These are phyloP conservation scores for Fraxinus sp. DNA, from an alignment of 305 asterid genomes.

Conservation along the genomic window DNA sequence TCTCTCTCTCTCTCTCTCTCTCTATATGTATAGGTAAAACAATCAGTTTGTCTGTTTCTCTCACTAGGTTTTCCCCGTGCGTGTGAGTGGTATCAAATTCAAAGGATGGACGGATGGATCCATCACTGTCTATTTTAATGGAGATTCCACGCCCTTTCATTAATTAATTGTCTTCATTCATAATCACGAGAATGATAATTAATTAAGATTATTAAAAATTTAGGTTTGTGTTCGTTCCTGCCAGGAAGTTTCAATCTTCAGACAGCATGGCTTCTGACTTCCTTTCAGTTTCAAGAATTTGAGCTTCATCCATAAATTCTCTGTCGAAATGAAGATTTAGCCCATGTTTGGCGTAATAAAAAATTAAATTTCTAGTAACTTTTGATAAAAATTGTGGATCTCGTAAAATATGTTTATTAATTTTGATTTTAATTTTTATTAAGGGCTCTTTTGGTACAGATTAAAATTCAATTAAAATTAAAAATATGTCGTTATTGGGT, in stretches of 20 bases:
- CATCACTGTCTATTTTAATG: background rate
- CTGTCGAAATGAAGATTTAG: background rate
- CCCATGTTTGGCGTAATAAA: background rate
- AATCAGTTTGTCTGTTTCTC: conserved; percentile 40
- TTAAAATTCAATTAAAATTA: too few relatives aligned
- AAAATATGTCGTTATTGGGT: too few relatives aligned
- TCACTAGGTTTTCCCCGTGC: conserved; percentile 35
- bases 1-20: too few relatives aligned
- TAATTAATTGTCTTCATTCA: conserved; percentile 30
- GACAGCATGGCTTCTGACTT: background rate
- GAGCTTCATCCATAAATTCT: background rate
- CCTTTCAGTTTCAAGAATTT: background rate
- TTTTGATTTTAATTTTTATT: background rate
- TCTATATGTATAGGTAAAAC: conserved; percentile 17
- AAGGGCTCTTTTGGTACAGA: too few relatives aligned
- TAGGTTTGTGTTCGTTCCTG: background rate
- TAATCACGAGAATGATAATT: conserved; percentile 35
- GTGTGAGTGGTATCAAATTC: conserved; percentile 50
- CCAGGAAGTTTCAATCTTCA: background rate
- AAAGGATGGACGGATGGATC: background rate
- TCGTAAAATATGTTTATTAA: too few relatives aligned
- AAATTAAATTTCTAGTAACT: background rate
- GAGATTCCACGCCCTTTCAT: conserved; percentile 12
- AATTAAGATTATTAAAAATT: conserved; percentile 7
- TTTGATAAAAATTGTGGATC: background rate